Evolutionary conservation across 2,329 filamentous ascomycete genomes (phyloP), one percentile per base, ranked within the genome.

Genomic region (Nemania bipapillata): DNA sequence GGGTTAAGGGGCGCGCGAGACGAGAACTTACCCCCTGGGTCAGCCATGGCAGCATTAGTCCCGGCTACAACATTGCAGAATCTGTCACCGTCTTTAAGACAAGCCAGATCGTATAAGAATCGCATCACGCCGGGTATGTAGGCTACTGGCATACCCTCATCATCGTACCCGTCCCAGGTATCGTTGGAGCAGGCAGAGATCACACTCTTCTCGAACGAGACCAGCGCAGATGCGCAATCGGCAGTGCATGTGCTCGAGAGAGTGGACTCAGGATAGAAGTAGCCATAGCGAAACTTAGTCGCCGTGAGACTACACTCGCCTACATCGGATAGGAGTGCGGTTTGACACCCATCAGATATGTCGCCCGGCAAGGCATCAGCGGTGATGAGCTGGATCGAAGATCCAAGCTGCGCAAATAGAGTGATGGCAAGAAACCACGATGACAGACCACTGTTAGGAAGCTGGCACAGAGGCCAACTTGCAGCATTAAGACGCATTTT

Each of bases 31-130:
- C 49, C 49, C 49, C 28, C 42, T 12, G 56, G 42, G 15, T 54
- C 35, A 4, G 35, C 24, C 6, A 24, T 35, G 12, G 59, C 59
- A 4, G 49, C 50, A 22, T 37, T 47, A 5, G 26, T 47, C 12
- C 35, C 59, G 15, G 59, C 35, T 20, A 63, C 49, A 1, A 47
- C 24, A 5, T 63, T 63, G 59, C 59, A 63, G 35, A 30, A 63
- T 37, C 35, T 26, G 5, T 49, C 50, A 15, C 28, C 28, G 8
- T 63, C 50, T 17, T 45, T 20, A 3, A 63, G 3, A n/a, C 49
- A 63, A 17, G 24, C 53, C 8, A 55, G n/a, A 8, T 45, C 17
- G 59, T 63, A 63, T 32, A 22, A 15, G 20, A 45, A 63, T 7
- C 59, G 59, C 49, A 63, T 5, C 4, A 63, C 20, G 4, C 15